Base-by-base conservation (phyloP, 805 yeast genomes). In the Kluyveromyces lactis region DNA sequence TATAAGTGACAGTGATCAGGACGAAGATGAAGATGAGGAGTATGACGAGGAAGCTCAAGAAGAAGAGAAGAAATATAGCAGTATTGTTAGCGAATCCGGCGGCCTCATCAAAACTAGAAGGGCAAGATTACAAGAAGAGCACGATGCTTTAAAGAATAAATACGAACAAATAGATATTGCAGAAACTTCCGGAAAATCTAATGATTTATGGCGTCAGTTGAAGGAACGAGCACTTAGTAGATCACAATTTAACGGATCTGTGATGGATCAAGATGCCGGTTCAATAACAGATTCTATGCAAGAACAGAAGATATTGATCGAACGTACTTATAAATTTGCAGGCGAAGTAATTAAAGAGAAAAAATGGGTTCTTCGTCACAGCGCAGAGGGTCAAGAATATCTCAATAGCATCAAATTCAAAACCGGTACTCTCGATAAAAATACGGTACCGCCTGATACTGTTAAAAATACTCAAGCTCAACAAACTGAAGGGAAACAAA, bases 361-460 rank as follows among this genome's bases (percentile, higher is more conserved):
- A 43, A 86, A 85, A 59, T 67, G 71, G 60, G 97, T 92, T 1
- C 81, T 77, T 34, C 73, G 72, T 6, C 69, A 75, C 33, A 82
- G 95, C 7, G 92, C 92, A 11, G 96, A 86, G 56, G 97, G 94
- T 0, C 77, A 76, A 48, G 95, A 89, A 15, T 86, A 81, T 52
- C 58, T 85, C 31, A 75, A 73, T 44, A 76, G 81, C 1, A 63
- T 77, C 1, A 69, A 67, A 19, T 64, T 67, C 31, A 47, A 60
- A 36, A 47, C 36, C 7, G 45, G 44, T n/a, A 6, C 24, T 21
- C 6, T 6, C 6, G 52, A 50, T 24, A 51, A 48, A 10, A 29
- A 38, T 17, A 11, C 11, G 11, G 5, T 4, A 10, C 4, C 52
- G 7, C 18, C 18, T 13, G 46, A n/a, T 50, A 50, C 10, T 56